phyloP scores from a whole-genome alignment of 257 asterid genomes.

The Fraxinus anomala region DNA sequence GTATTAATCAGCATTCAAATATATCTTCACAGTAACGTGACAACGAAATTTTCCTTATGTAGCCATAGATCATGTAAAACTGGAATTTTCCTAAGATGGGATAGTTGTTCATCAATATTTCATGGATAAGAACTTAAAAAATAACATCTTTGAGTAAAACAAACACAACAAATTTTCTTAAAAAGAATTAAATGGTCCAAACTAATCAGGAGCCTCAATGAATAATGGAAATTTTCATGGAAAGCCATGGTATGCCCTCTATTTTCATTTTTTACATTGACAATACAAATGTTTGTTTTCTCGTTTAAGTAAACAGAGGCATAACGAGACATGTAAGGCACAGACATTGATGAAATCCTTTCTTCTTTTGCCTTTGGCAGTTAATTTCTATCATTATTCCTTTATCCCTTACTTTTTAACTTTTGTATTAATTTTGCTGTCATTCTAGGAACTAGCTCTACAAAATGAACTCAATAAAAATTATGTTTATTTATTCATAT shows the following conservation, averaged over 20 bases:
- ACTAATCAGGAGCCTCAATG: neutral
- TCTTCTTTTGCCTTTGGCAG: neutral
- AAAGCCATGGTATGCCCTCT: neutral
- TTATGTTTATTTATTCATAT: neutral
- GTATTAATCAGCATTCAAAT: neutral
- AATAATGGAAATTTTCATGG: neutral
- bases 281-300: neutral
- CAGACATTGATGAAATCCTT: neutral
- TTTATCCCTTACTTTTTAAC: neutral
- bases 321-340: neutral
- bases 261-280: neutral
- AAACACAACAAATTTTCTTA: neutral
- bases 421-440: neutral
- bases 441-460: neutral
- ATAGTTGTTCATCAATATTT: neutral
- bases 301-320: neutral
- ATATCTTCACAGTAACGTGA: neutral
- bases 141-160: neutral
- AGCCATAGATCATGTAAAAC: neutral
- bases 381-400: no score
- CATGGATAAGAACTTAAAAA: neutral
- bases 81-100: neutral
- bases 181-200: neutral
- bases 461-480: neutral
- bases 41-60: neutral